phyloP scores from a whole-genome alignment of 176 grass and related monocot genomes.

The Rhynchospora pubera region DNA sequence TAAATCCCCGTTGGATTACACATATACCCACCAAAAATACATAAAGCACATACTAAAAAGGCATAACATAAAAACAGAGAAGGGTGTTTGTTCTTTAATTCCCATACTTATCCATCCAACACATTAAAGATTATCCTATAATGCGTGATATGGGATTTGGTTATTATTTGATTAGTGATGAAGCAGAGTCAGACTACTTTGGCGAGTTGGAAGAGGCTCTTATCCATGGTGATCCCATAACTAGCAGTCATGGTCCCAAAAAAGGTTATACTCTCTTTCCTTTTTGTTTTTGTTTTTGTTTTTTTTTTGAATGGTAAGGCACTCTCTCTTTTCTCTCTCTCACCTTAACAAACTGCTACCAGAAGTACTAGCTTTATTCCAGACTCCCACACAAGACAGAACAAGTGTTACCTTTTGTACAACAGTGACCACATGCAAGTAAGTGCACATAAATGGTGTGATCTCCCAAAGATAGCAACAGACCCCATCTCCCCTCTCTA shows the following conservation, averaged over 20 bases:
- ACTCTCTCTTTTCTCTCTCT: conserved; percentile 15
- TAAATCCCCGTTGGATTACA: conserved; percentile 68
- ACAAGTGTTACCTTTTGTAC: conserved; percentile 56
- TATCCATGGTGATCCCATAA: conserved; percentile 46
- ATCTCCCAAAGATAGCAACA: conserved; percentile 49
- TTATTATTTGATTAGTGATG: conserved; percentile 60
- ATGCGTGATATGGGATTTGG: conserved; percentile 29
- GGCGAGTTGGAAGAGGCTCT: conserved; percentile 82
- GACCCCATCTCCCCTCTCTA: neutral
- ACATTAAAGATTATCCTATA: conserved; percentile 23
- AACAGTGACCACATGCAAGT: conserved; percentile 40
- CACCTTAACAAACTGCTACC: conserved; percentile 27
- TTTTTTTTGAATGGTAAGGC: neutral
- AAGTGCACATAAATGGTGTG: conserved; percentile 41
- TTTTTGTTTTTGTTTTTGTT: neutral
- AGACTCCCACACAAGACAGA: conserved; percentile 35
- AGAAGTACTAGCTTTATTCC: conserved; percentile 32
- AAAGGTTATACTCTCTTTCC: conserved; percentile 35
- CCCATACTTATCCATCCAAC: conserved; percentile 70
- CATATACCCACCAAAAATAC: conserved; percentile 41
- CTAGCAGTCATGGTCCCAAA: conserved; percentile 24
- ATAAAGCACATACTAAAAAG: conserved; percentile 20
- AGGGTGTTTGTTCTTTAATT: conserved; percentile 18
- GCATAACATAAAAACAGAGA: conserved; percentile 8
- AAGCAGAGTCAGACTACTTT: conserved; percentile 52